Conservation (phyloP, 257 asterid genomes). For the Jacaranda copaia region DNA sequence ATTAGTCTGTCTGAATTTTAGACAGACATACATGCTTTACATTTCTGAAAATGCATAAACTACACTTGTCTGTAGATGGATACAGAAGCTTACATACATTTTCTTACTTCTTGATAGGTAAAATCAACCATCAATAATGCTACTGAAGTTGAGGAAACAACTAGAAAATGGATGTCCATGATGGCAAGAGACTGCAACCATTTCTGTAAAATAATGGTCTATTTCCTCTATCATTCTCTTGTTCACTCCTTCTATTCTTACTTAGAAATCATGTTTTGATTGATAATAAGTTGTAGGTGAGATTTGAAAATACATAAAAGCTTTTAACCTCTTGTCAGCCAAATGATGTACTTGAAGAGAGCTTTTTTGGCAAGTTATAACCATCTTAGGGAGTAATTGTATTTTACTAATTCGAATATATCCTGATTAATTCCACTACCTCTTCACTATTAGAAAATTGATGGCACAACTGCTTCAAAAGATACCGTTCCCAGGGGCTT, state of each 20-base stretch:
- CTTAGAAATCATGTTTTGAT: background rate
- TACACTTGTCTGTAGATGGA: conserved; percentile 20
- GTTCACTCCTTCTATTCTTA: conserved; percentile 3
- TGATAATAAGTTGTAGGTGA: background rate
- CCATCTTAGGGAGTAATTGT: conserved; percentile 15
- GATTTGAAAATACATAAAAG: background rate
- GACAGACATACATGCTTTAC: conserved; percentile 25
- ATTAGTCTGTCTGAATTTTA: background rate
- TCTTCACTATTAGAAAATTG: conserved; percentile 56
- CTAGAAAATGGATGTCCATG: conserved; percentile 74
- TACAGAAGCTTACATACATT: conserved; percentile 8
- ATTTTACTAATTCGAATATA: background rate
- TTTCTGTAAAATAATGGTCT: conserved; percentile 90
- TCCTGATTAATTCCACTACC: conserved; percentile 34
- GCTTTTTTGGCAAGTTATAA: background rate
- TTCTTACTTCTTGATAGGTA: conserved; percentile 56
- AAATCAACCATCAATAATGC: conserved; percentile 67
- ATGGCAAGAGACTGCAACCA: conserved; percentile 95
- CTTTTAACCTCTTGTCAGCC: background rate
- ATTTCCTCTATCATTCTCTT: conserved; percentile 36
- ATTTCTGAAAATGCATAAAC: conserved; percentile 27
- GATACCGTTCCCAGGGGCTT: conserved; percentile 47
- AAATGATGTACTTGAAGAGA: conserved; percentile 1
- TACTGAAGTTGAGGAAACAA: conserved; percentile 67
- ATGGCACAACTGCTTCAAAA: conserved; percentile 41